phyloP scores from a whole-genome alignment of 306 rosid genomes.

The Vigna hirtella region DNA sequence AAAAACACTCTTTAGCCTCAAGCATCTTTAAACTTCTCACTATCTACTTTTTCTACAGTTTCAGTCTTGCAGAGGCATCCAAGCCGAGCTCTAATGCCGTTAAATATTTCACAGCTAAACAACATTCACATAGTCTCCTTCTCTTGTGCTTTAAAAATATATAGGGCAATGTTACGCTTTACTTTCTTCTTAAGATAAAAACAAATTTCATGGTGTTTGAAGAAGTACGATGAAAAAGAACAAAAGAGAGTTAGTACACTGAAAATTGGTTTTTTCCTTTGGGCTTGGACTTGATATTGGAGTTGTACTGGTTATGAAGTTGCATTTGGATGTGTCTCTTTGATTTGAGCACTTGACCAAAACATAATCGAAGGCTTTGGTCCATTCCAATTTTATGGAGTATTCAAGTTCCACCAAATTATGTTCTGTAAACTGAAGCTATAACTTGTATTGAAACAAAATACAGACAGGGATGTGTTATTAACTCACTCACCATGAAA shows the following conservation, averaged over 20 bases:
- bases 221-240: background rate
- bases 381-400: background rate
- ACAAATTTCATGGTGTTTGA: background rate
- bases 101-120: background rate
- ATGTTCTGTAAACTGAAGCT: background rate
- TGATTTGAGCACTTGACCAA: background rate
- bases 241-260: background rate
- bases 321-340: background rate
- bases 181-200: background rate
- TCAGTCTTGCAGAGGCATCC: constrained; percentile 7
- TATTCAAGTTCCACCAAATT: background rate
- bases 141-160: background rate
- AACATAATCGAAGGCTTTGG: background rate
- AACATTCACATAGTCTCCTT: background rate
- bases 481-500: constrained; percentile 69
- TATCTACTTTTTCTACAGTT: background rate
- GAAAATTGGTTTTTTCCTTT: background rate
- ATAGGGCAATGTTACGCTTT: background rate
- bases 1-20: background rate
- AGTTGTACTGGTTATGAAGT: background rate
- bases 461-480: constrained; percentile 9
- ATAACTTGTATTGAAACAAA: constrained; percentile 25
- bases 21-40: background rate
- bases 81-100: background rate
- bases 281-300: background rate